Evolutionary conservation across 208 protist genomes (phyloP), one percentile per base, ranked within the genome.

Genomic region (Leptomonas seymouri): DNA sequence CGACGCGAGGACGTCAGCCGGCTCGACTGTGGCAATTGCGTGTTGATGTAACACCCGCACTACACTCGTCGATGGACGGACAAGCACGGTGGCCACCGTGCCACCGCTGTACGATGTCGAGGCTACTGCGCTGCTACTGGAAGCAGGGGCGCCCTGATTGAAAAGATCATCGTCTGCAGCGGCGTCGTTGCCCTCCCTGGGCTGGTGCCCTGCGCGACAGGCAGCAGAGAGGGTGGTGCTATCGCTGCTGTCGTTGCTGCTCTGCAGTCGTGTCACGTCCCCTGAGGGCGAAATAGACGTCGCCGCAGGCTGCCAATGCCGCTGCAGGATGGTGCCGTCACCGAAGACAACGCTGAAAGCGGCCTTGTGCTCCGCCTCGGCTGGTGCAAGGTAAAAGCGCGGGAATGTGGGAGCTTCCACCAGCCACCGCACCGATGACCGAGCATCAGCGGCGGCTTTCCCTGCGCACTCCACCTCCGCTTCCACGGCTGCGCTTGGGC

Each of bases 11-110:
- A 82, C 86, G 28, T 91, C 91, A 0, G 68, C 80, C 8, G 86
- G 88, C 75, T 96, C 91, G 7, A 93, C 57, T 7, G 86, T 80
- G 39, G 64, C 83, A 30, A 93, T 27, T 14, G 65, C 85, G 25
- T 83, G 78, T 25, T 84, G 81, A 67, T 96, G 87, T 27, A 94
- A 66, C 23, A 96, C 65, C 42, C 91, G 87, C 25, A 96, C 66
- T 14, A 81, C 74, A 25, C 84, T 93, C 4, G 66, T 61, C 12
- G 78, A 90, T 1, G 85, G 70, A 8, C 90, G 81, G 0, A 67
- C 63, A 11, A 95, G 73, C 25, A 89, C 70, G 5, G 87, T 95
- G 62, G 91, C 85, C 28, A 90, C 63, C 28, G 60, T 58, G 1
- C 67, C 64, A 18, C 50, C 61, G 27, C 41, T 45, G 60, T 71